Conservation (phyloP, 148 eudicot species). For the Diospyros lotus region DNA sequence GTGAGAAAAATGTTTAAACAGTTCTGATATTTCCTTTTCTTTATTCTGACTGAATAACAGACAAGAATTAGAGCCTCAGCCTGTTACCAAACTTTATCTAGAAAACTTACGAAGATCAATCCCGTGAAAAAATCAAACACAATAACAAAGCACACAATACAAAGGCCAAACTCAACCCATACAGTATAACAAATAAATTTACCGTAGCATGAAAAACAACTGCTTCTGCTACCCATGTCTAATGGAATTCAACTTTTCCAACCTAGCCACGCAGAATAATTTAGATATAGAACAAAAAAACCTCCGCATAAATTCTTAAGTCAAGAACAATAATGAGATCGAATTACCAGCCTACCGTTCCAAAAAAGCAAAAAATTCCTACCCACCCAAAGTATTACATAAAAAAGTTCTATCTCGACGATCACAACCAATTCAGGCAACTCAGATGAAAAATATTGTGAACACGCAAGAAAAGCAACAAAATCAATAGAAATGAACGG, state of each 20-base stretch:
- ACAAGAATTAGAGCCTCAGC: no score
- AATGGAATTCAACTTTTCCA: background rate
- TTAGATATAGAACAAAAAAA: background rate
- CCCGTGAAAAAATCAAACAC: background rate
- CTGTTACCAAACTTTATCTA: background rate
- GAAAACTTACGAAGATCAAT: background rate
- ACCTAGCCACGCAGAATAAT: background rate
- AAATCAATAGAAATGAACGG: background rate
- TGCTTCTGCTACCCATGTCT: background rate
- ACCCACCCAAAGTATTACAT: background rate
- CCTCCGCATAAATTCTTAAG: background rate
- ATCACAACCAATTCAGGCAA: background rate
- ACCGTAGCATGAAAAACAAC: background rate
- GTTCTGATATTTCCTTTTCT: background rate
- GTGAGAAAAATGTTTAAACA: background rate
- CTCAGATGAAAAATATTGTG: no score
- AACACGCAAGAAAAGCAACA: background rate
- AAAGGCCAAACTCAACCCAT: background rate
- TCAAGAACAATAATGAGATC: conserved; percentile 13
- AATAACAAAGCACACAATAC: background rate
- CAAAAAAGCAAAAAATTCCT: background rate
- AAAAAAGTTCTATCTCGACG: conserved; percentile 6
- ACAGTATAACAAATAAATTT: background rate
- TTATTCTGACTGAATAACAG: background rate
- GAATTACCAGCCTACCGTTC: conserved; percentile 2